Base-by-base conservation (phyloP, 768 basidiomycete genomes). In the Udeniomyces megalosporus region DNA sequence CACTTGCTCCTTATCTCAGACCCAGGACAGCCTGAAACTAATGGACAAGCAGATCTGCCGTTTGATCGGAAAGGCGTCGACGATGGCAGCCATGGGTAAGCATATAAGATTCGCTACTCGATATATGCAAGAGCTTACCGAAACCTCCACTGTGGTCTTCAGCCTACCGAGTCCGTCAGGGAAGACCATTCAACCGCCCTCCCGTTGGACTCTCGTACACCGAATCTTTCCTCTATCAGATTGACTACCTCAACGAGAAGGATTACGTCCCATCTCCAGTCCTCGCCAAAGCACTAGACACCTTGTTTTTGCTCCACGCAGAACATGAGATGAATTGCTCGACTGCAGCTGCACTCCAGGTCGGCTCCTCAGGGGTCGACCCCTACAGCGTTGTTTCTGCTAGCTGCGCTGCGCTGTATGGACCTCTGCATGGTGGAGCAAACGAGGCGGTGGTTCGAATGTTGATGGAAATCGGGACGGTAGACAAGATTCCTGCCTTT, bases 151-250 rank as follows among this genome's bases (percentile, higher is more conserved):
- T 42, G 17, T 42, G 17, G 10, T 42, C 38, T 42, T 42, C 38
- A 88, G 89, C 90, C 0, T 93, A 91, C 72, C 87, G 90, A 32
- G 80, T 92, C 35, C 84, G 90, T 45, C 88, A 89, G 76, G 90
- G 90, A 38, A 80, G 90, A 62, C 82, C 86, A 53, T 92, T 93
- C 69, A 87, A 91, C 20, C 80, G 78, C 0, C 88, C 90, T 3
- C 88, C 88, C 6, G 81, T 82, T 0, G 86, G 85, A 0, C 77
- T 90, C 56, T 85, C 82, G 69, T 91, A 91, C 68, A 81, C 88
- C 3, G 88, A 61, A 28, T 42, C 42, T 7, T 93, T 92, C 77
- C 72, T 93, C 54, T 93, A 89, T 74, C 86, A 90, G 75, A 84
- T 92, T 78, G 89, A 92, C 67, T 82, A 89, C 69, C 76, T 88